phyloP scores from a whole-genome alignment of 2,329 filamentous ascomycete genomes.

The Trichophyton simii region DNA sequence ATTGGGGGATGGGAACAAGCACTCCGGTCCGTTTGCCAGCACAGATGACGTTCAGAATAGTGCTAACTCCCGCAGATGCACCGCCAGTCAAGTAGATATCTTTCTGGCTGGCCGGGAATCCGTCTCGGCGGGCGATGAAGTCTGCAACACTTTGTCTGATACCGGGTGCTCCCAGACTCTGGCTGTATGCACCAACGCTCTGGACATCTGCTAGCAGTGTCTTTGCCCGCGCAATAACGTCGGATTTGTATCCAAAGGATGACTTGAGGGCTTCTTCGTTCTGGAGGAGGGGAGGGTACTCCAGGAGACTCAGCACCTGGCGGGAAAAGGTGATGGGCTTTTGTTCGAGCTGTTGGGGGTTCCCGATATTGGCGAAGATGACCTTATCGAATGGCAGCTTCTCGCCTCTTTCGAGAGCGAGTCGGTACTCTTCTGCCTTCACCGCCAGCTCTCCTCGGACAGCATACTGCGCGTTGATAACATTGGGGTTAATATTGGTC shows the following conservation, averaged over 20 bases:
- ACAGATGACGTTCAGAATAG: slow-evolving; percentile 80
- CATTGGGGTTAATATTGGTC: slow-evolving; percentile 84
- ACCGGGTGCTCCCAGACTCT: slow-evolving; percentile 73
- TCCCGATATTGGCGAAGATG: slow-evolving; percentile 96
- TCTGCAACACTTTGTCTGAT: slow-evolving; percentile 83
- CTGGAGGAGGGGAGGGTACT: slow-evolving; percentile 76
- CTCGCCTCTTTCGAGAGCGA: slow-evolving; percentile 43
- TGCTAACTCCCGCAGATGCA: slow-evolving; percentile 89
- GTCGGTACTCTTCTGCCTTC: slow-evolving; percentile 82
- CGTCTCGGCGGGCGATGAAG: slow-evolving; percentile 87
- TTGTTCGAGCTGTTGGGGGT: slow-evolving; percentile 97
- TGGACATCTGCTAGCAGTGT: slow-evolving; percentile 70
- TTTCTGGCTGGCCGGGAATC: slow-evolving; percentile 65
- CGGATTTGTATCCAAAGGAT: slow-evolving; percentile 71
- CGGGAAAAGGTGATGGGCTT: slow-evolving; percentile 99
- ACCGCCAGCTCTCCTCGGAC: slow-evolving; percentile 92
- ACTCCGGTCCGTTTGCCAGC: slow-evolving; percentile 64
- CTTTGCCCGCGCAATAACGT: slow-evolving; percentile 75
- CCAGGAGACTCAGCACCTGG: slow-evolving; percentile 82
- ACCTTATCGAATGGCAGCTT: slow-evolving; percentile 72
- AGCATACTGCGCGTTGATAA: slow-evolving; percentile 83
- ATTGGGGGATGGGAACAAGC: slow-evolving; percentile 91
- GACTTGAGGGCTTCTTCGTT: slow-evolving; percentile 67
- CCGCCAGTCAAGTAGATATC: slow-evolving; percentile 85
- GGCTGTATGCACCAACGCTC: slow-evolving; percentile 92